These are phyloP conservation scores for Prillingera fragicola DNA, from an alignment of 1,284 basidiomycete species.

Conservation along the genomic window DNA sequence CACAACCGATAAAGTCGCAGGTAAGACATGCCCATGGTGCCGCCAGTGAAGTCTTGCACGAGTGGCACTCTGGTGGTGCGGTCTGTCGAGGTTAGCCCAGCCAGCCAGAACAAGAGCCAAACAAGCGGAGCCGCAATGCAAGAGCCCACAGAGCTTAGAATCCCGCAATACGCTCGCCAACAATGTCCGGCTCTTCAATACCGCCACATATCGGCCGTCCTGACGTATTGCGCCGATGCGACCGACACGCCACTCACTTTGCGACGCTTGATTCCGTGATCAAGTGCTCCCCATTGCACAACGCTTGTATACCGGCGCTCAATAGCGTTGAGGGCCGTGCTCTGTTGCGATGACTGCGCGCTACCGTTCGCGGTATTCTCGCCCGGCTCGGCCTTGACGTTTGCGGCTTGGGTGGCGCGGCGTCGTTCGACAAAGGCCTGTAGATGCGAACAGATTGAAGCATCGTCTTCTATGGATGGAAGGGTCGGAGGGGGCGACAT, in stretches of 20 bases:
- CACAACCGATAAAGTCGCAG: slow-evolving; percentile 71
- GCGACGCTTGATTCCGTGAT: slow-evolving; percentile 33
- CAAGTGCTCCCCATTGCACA: slow-evolving; percentile 33
- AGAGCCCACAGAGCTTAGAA: neutral
- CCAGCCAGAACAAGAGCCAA: neutral
- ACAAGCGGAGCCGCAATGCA: neutral
- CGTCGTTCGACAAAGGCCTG: slow-evolving; percentile 18
- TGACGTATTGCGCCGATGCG: neutral
- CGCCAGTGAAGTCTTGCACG: slow-evolving; percentile 57
- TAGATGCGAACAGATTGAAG: slow-evolving; percentile 36
- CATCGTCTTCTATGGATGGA: slow-evolving; percentile 22
- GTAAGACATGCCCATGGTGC: slow-evolving; percentile 74
- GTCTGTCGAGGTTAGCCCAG: slow-evolving; percentile 30
- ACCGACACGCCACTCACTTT: slow-evolving; percentile 26
- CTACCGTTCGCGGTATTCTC: neutral
- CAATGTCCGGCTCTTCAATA: neutral
- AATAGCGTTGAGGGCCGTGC: neutral
- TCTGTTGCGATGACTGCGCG: no score
- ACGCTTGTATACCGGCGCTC: slow-evolving; percentile 28
- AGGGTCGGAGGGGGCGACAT: slow-evolving; percentile 2
- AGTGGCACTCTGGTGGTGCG: slow-evolving; percentile 58
- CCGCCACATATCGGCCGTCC: neutral
- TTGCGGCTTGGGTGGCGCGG: slow-evolving; percentile 1
- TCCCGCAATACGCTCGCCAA: neutral
- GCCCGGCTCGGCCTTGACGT: slow-evolving; percentile 16